A percentile compares a stretch with the other conserved stretches of the same genome.
Evolutionary conservation across 2,329 filamentous ascomycete genomes (phyloP).

Genomic region (Trichophyton verrucosum): DNA sequence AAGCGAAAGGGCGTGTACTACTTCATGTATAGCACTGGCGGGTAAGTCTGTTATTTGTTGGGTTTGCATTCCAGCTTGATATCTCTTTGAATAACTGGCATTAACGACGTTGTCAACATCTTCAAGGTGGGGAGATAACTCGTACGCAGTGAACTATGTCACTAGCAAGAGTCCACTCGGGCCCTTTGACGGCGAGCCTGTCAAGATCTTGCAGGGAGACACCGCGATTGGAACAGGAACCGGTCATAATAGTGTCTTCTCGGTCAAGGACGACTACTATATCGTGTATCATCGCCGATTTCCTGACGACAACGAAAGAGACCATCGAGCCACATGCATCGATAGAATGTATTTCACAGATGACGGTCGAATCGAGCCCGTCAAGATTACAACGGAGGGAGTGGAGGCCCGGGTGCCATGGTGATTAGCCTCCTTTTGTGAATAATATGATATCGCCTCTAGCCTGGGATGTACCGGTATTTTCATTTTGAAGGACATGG

Average conservation of each 20-base stretch:
- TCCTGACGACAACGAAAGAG: conserved; percentile 33
- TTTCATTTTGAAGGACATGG: not conserved
- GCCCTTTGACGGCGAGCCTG: conserved; percentile 29
- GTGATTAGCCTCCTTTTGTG: not conserved
- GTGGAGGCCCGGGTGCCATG: conserved; percentile 15
- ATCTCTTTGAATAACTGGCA: not conserved
- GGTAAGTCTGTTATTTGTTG: conserved; percentile 13
- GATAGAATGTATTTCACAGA: conserved; percentile 39
- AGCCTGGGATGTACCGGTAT: not conserved
- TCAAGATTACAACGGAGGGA: conserved; percentile 29
- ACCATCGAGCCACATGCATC: conserved; percentile 38
- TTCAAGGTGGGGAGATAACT: conserved; percentile 34
- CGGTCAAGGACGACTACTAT: conserved; percentile 32
- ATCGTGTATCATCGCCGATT: conserved; percentile 38
- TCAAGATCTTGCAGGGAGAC: conserved; percentile 27
- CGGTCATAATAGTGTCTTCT: conserved; percentile 34
- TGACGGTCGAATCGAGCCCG: conserved; percentile 32
- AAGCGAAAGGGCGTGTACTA: conserved; percentile 34
- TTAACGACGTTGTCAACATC: not conserved
- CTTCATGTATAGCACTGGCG: conserved; percentile 36
- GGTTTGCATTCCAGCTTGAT: not conserved
- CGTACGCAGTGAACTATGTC: conserved; percentile 36
- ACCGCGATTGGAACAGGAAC: conserved; percentile 22
- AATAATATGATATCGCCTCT: not conserved
- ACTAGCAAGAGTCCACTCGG: conserved; percentile 30